Evolutionary conservation across 2,329 filamentous ascomycete genomes (phyloP), one percentile per base, ranked within the genome.

Genomic region (Beauveria asiatica): DNA sequence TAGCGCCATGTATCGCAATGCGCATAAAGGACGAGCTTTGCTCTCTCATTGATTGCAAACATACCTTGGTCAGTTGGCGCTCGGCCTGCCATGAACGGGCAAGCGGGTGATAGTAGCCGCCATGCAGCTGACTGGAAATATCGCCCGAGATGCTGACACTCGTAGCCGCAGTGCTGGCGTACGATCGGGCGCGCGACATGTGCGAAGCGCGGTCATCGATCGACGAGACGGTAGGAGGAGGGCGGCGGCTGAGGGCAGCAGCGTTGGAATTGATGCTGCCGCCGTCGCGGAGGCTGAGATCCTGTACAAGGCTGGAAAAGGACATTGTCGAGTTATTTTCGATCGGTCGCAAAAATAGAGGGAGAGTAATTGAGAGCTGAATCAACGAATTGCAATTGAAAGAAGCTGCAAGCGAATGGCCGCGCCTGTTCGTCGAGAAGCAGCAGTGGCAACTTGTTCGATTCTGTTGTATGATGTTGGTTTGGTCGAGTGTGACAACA

Each of bases 1-100:
- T 52, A 52, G 56, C 21, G 27, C 3, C 23, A 44, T 7, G 7
- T 19, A 42, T 44, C 6, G 25, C 11, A 41, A 44, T 21, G 6
- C 13, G 19, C 13, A 30, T 25, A 13, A n/a, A 13, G 3, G 27
- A 21, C 8, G n/a, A 25, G 16, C 5, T 10, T 17, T 49, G 30
- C 44, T 6, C 30, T 11, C 11, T 10, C 16, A 17, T 11, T 30
- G n/a, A 19, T 19, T 19, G 6, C 33, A 30, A 23, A 68, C 79
- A 60, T 66, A 90, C 89, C 85, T 93, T 93, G 64, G 90, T 93
- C 72, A 94, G 80, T 76, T 93, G 89, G 65, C 88, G 83, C 76
- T 93, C 89, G 39, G 89, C 86, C 73, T 94, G 90, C 90, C 90
- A 94, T 67, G 86, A 82, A 65, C 90, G 82, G 61, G 88, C 87